Evolutionary conservation across 495 filamentous ascomycete species (phyloP), one percentile per base, ranked within the genome.

Genomic region (Lophiostoma macrostomum): DNA sequence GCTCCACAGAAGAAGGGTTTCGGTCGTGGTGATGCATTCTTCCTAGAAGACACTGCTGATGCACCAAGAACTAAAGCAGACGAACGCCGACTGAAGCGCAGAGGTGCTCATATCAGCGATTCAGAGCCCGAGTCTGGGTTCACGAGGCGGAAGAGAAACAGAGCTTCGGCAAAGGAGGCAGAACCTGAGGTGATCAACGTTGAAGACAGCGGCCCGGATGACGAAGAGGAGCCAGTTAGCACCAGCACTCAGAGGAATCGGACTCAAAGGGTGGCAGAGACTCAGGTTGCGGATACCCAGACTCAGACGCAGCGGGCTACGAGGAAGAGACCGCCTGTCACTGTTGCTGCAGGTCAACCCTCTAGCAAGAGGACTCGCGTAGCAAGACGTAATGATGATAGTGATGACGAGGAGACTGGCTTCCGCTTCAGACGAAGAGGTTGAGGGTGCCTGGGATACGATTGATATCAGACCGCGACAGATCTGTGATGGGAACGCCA

Each of bases 21-120:
- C 62, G 90, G 90, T 1, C 83, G 95, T 43, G 90, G 91, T 0
- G 86, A 95, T 31, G 82, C 86, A 31, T 88, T 90, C 68, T 95
- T 87, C 86, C 71, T 84, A 48, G 78, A 81, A 47, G 50, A 49
- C 4, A 30, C n/a, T n/a, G 10, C 19, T 52, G 20, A 40, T 14
- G n/a, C n/a, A n/a, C 22, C 47, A 11, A 19, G 35, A 7, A 43
- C 69, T 68, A 20, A 70, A 71, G 32, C 58, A 40, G 73, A 71
- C 28, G 28, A 57, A 27, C 36, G 40, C 45, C 63, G 54, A 42
- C 60, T 64, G 52, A 57, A 54, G 54, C 40, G 61, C 8, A 67
- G 61, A 24, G 32, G 30, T 50, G 50, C 28, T 43, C 34, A 56
- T 65, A 54, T 40, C 37, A 66, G 53, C 37, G 40, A 53, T 4